Conservation (phyloP, 1,284 basidiomycete genomes). For the Takashimella tepidaria region DNA sequence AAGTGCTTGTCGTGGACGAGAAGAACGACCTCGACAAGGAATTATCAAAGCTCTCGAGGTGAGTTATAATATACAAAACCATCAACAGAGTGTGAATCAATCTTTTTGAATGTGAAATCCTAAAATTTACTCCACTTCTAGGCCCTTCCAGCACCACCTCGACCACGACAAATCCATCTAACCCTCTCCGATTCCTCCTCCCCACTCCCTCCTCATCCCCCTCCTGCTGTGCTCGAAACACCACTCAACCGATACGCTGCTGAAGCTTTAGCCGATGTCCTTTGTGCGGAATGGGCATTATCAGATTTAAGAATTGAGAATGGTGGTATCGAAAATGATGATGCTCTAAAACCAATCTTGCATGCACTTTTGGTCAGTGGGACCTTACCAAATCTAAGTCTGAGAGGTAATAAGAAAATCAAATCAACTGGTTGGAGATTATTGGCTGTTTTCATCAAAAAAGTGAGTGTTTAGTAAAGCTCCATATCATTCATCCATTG, state of each 20-base stretch:
- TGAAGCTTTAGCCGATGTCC: constrained; percentile 77
- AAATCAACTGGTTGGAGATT: constrained; percentile 73
- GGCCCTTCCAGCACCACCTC: constrained; percentile 24
- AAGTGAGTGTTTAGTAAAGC: constrained; percentile 54
- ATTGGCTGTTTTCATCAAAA: constrained; percentile 70
- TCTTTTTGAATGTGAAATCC: no score
- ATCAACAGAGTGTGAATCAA: no score
- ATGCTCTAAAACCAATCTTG: constrained; percentile 79
- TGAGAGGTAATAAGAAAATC: constrained; percentile 80
- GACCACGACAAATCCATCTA: constrained; percentile 34
- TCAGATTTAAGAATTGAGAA: constrained; percentile 70
- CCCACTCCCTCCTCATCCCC: constrained; percentile 9
- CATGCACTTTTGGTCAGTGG: constrained; percentile 83
- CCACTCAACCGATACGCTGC: constrained; percentile 66
- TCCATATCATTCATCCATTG: background rate
- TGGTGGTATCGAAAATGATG: constrained; percentile 71
- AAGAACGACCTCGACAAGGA: constrained; percentile 59
- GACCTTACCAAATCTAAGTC: constrained; percentile 72
- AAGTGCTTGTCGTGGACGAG: constrained; percentile 44
- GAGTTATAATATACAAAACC: no score
- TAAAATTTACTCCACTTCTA: background rate
- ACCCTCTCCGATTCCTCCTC: constrained; percentile 18
- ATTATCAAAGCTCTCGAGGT: constrained; percentile 70
- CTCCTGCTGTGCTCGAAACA: constrained; percentile 31
- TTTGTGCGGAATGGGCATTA: constrained; percentile 83